These are phyloP conservation scores for Trichothecium sympodiale DNA, from an alignment of 2,329 filamentous ascomycete species.

Conservation along the genomic window DNA sequence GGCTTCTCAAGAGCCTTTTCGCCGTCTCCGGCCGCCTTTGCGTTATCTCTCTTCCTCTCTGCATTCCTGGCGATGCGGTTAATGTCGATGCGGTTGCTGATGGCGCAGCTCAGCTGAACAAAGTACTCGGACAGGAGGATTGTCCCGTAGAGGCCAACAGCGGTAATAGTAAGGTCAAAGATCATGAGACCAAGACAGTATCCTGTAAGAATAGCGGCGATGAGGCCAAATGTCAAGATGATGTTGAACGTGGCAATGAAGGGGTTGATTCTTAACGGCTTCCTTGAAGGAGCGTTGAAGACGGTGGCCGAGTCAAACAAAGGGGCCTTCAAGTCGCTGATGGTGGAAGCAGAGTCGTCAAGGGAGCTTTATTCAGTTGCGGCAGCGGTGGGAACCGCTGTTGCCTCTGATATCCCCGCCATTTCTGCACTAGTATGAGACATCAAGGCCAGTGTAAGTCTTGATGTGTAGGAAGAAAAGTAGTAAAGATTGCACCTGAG, in stretches of 20 bases:
- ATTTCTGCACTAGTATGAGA: too few relatives aligned
- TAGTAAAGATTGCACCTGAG: too few relatives aligned
- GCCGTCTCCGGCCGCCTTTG: neutral
- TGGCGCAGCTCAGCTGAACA: constrained; percentile 7
- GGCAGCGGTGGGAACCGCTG: too few relatives aligned
- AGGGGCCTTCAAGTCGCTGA: too few relatives aligned
- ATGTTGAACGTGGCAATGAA: constrained; percentile 3
- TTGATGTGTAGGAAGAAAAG: too few relatives aligned
- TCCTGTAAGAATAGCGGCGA: constrained; percentile 1
- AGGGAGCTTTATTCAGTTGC: too few relatives aligned
- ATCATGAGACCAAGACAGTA: constrained; percentile 4
- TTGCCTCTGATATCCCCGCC: too few relatives aligned
- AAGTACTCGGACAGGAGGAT: constrained; percentile 8
- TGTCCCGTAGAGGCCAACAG: constrained; percentile 7
- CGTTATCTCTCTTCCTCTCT: constrained; percentile 1
- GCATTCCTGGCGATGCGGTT: constrained; percentile 6
- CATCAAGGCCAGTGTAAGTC: too few relatives aligned
- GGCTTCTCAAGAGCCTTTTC: constrained; percentile 3
- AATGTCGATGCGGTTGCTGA: constrained; percentile 7
- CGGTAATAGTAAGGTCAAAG: constrained; percentile 4
- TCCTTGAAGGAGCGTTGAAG: neutral
- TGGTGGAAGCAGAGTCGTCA: too few relatives aligned
- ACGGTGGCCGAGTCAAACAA: neutral
- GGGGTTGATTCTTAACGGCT: constrained; percentile 3
- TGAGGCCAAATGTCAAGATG: constrained; percentile 3